Evolutionary conservation across 345 rosid genomes (phyloP), one percentile per base, ranked within the genome.

Genomic region (Brassica incana): DNA sequence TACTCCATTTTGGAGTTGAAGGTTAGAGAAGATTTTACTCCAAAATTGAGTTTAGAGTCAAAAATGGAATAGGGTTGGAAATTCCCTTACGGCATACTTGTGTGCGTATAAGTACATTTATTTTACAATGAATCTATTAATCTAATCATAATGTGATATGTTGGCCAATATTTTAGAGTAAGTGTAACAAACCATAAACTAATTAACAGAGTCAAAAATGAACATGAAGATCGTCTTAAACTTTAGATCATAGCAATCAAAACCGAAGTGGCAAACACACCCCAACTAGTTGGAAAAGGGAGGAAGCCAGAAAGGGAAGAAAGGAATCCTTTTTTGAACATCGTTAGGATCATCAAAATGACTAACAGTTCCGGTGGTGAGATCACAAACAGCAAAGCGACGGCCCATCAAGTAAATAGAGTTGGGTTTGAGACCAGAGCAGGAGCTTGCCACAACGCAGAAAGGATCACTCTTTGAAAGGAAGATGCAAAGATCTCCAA

Each of bases 271-370:
- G 63, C 12, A 29, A 65, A 35, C 1, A 15, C 20, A 52, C 59
- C 59, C 2, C 25, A n/a, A 52, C 56, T 67, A 67, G 58, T 6
- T 6, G 2, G 72, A 68, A 12, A 45, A 68, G 6, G 72, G 72
- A 45, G 72, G 72, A 68, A 68, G 59, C 72, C 72, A 43, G 36
- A 11, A 68, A 68, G 72, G 72, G 36, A 68, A 45, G 59, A 12
- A 43, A 11, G 72, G 59, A 45, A 6, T 0, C 5, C 1, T 25
- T 36, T 23, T 9, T 20, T 33, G 36, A 45, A 1, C 11, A 45
- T 36, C 35, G n/a, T 6, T 45, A 8, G 72, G 20, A 43, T 1
- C 61, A 5, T 14, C 14, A 27, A 25, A 69, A 6, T 69, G 72
- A 48, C 12, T 36, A 11, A 32, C 8, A 5, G 59, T 36, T 35